phyloP scores from a whole-genome alignment of 1,139 yeast genomes.

The Petasospora rhodanensis region DNA sequence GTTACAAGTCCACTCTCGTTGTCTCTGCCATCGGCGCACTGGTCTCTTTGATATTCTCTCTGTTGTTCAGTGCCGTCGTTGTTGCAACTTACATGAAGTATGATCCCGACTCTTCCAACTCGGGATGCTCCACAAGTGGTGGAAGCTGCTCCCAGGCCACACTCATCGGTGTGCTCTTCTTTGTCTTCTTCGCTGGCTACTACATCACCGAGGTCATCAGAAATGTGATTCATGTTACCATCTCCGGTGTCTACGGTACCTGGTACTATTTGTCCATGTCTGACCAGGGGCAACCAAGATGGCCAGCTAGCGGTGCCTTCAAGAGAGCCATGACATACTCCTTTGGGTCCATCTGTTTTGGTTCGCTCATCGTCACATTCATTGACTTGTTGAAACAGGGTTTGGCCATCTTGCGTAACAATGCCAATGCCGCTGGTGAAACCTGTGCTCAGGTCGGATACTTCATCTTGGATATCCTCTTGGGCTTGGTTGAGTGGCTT shows the following conservation, averaged over 20 bases:
- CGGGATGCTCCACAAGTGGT: constrained; percentile 49
- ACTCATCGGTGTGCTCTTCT: constrained; percentile 60
- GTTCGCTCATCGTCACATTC: constrained; percentile 75
- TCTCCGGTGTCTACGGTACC: constrained; percentile 83
- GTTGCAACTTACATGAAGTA: constrained; percentile 76
- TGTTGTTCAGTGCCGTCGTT: constrained; percentile 61
- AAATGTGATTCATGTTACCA: constrained; percentile 80
- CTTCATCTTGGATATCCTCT: constrained; percentile 54
- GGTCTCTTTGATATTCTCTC: constrained; percentile 58
- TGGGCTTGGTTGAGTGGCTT: constrained; percentile 70
- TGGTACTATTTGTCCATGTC: constrained; percentile 82
- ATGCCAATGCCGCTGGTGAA: constrained; percentile 53
- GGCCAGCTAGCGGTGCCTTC: constrained; percentile 80
- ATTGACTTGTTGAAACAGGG: constrained; percentile 61
- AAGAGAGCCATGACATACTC: constrained; percentile 81
- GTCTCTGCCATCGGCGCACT: constrained; percentile 64
- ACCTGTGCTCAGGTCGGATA: constrained; percentile 50
- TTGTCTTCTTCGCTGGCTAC: constrained; percentile 80
- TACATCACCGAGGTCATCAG: constrained; percentile 81
- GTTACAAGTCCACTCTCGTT: constrained; percentile 63
- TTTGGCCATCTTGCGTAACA: constrained; percentile 42
- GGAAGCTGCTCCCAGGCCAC: constrained; percentile 66
- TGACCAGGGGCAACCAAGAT: constrained; percentile 75
- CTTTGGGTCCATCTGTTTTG: constrained; percentile 87
- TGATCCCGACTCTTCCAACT: constrained; percentile 43